Base-by-base conservation (phyloP, 306 rosid genomes). In the Phaseolus lunatus region DNA sequence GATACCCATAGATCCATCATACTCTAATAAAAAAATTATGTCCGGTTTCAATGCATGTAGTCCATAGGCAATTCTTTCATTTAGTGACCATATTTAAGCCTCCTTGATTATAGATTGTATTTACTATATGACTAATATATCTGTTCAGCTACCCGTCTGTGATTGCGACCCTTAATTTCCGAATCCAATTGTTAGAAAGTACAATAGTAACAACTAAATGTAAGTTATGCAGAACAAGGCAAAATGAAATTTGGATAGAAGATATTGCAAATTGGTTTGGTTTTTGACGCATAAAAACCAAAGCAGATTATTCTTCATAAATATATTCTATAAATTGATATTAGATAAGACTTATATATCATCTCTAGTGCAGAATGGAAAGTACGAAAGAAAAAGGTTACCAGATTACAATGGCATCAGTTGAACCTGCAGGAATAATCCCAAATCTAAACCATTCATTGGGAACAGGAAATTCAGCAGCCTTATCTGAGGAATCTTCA, bases 401-500 rank as follows among this genome's bases (percentile, higher is more conserved):
- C 97, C 98, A 94, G 86, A 94, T 89, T 70, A 94, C 98, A 76
- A 92, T 85, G 84, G 97, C 96, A 59, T 94, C 98, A 16, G 98
- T 94, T 73, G 98, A 94, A 69, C 98, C 98, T 3, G 98, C 89
- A 63, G 98, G 97, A 87, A 92, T 94, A 80, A 94, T 89, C 72
- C 98, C 98, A 61, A 94, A 89, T 87, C 97, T 88, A 79, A 92
- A 92, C 73, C 80, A 37, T 79, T 84, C 83, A 72, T 82, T 85
- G n/a, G 89, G 87, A 85, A 88, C 50, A 53, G 80, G 81, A 84
- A 87, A 82, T 54, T 82, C 90, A 22, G 77, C 74, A 82, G 88
- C 96, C 73, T 77, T 86, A 69, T 80, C 95, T 68, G 85, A 82
- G 19, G 87, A 86, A 67, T 71, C 89, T 86, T 76, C 83, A 74